Base-by-base conservation (phyloP, 73 alveolate species). In the Blepharisma stoltei region DNA sequence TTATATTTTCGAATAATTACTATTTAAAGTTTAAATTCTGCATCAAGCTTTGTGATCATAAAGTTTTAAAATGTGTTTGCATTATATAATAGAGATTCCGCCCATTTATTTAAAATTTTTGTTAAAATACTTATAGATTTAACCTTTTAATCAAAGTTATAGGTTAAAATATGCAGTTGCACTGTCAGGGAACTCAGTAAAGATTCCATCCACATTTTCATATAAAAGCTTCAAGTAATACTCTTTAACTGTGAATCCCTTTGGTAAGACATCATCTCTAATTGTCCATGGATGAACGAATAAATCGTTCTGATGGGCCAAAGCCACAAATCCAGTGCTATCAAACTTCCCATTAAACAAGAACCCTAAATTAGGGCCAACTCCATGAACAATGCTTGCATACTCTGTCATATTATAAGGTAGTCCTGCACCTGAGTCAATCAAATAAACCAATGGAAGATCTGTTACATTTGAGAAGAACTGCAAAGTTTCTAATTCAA, bases 371-470 rank as follows among this genome's bases (percentile, higher is more conserved):
- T 20, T 20, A 14, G 66, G 66, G 23, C 66, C 66, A 52, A 52
- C 66, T 52, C 66, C 66, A 52, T 52, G 27, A 52, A 52, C 66
- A 52, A 52, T 14, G 23, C 23, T 52, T 52, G 66, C 66, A 52
- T 52, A 52, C n/a, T 52, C n/a, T 20, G 66, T 14, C n/a, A 52
- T 52, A 20, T 52, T 52, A 52, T 52, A n/a, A 52, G 18, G 32
- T 52, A 14, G 60, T 1, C 80, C 53, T 38, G 52, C 44, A 18
- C 76, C 9, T 78, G 60, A 77, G 67, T 76, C 78, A 73, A 83
- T 49, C 32, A 83, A 67, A 20, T 80, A 47, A 7, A 83, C 73
- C 37, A 77, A 78, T 9, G 90, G 90, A 7, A 83, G 47, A 46
- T 83, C 90, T 44, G 87, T 78, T 0, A 49, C 8, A 48, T 44